A percentile compares a stretch with the other conserved stretches of the same genome.
These are phyloP conservation scores for Haplographium delicatum DNA, from an alignment of 495 filamentous ascomycete genomes.

Conservation along the genomic window DNA sequence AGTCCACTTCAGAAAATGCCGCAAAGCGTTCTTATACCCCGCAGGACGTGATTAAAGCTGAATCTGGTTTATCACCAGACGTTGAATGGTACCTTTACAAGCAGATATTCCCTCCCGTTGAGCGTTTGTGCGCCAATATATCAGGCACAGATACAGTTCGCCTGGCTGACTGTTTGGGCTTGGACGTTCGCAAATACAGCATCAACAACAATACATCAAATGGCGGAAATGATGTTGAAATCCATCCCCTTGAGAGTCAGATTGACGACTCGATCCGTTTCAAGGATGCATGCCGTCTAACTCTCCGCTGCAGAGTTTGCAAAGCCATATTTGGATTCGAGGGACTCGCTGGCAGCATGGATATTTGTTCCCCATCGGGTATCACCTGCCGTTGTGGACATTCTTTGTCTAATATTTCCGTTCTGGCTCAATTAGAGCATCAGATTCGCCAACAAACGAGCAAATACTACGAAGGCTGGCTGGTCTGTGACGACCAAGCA, in stretches of 20 bases:
- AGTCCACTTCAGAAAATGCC: slow-evolving; percentile 62
- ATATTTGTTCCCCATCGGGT: slow-evolving; percentile 63
- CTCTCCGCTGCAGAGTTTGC: slow-evolving; percentile 77
- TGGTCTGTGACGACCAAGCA: slow-evolving; percentile 80
- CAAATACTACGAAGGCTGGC: slow-evolving; percentile 87
- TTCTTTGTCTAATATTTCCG: slow-evolving; percentile 59
- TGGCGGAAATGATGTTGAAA: slow-evolving; percentile 53
- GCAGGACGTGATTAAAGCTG: slow-evolving; percentile 75
- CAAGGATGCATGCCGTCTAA: slow-evolving; percentile 66
- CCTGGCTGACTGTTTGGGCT: slow-evolving; percentile 86
- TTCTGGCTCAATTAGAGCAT: slow-evolving; percentile 81
- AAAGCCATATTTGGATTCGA: slow-evolving; percentile 65
- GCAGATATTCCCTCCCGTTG: slow-evolving; percentile 97
- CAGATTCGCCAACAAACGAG: slow-evolving; percentile 72
- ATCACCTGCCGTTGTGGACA: slow-evolving; percentile 68
- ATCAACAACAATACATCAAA: slow-evolving; percentile 53
- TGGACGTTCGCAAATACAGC: slow-evolving; percentile 84
- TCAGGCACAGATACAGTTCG: slow-evolving; percentile 82
- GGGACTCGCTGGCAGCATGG: slow-evolving; percentile 55
- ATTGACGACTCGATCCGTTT: slow-evolving; percentile 86
- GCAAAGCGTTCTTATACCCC: slow-evolving; percentile 84
- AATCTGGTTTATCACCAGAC: slow-evolving; percentile 72
- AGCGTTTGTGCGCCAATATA: slow-evolving; percentile 95
- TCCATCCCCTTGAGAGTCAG: slow-evolving; percentile 87
- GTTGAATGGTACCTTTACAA: slow-evolving; percentile 96